These are phyloP conservation scores for Bombardia bombarda DNA, from an alignment of 495 filamentous ascomycete genomes.

Conservation along the genomic window DNA sequence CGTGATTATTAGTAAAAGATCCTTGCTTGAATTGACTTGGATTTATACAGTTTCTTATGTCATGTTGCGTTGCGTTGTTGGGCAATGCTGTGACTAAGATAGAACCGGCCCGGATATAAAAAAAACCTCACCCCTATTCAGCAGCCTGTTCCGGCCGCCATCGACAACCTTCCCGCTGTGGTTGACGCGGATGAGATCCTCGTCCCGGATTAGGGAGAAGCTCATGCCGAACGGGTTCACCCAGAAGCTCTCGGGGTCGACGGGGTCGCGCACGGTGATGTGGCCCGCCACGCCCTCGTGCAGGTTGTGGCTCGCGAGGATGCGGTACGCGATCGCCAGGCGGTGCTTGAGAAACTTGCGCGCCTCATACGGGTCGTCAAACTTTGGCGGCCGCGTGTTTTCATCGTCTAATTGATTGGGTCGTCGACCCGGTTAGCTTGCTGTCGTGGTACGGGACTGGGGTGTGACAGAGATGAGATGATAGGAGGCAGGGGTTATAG, in stretches of 20 bases:
- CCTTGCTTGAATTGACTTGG: background rate
- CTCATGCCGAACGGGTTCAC: constrained; percentile 54
- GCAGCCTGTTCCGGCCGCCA: constrained; percentile 24
- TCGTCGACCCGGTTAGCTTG: no score
- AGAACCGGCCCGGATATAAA: no score
- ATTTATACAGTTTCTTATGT: no score
- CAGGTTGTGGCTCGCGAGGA: constrained; percentile 56
- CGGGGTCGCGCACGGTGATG: constrained; percentile 57
- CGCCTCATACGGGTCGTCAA: constrained; percentile 53
- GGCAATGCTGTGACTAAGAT: no score
- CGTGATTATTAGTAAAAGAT: background rate
- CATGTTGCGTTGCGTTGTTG: no score
- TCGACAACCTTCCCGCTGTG: constrained; percentile 44
- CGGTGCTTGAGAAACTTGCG: constrained; percentile 58
- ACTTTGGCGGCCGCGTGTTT: constrained; percentile 37
- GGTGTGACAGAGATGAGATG: no score
- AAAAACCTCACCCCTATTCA: background rate
- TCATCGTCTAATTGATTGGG: background rate
- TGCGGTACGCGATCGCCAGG: constrained; percentile 58
- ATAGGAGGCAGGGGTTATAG: no score
- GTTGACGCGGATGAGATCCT: constrained; percentile 49
- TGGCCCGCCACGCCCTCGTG: constrained; percentile 55
- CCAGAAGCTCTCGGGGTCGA: constrained; percentile 55
- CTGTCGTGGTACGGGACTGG: no score
- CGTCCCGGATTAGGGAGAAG: constrained; percentile 44